phyloP scores from a whole-genome alignment of 805 yeast species.

The Maudiozyma bulderi region DNA sequence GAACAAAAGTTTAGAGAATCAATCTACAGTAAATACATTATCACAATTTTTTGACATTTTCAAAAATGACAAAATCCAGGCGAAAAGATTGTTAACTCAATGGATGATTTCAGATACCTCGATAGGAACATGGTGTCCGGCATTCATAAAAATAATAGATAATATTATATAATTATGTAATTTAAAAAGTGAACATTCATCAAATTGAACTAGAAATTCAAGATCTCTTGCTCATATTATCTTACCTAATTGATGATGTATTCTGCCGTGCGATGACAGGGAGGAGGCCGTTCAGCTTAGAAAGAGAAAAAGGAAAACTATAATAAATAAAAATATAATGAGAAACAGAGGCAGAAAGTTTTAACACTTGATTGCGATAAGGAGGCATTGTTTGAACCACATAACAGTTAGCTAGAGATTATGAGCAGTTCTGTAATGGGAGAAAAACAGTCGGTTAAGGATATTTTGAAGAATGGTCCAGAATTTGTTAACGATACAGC shows the following conservation, averaged over 20 bases:
- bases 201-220: neutral
- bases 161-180: constrained; percentile 9
- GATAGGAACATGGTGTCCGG: constrained; percentile 56
- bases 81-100: constrained; percentile 32
- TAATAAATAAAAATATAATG: no score
- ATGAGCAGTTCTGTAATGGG: neutral
- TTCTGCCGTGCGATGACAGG: no score
- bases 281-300: no score
- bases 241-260: no score
- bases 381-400: no score
- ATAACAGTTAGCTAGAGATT: no score
- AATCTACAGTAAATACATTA: constrained; percentile 22
- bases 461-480: constrained; percentile 19
- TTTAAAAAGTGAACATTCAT: neutral
- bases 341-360: no score
- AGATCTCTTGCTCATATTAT: no score
- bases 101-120: constrained; percentile 53
- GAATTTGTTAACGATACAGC: constrained; percentile 25
- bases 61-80: constrained; percentile 17
- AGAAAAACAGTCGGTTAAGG: neutral
- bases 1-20: constrained; percentile 19
- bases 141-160: constrained; percentile 49
- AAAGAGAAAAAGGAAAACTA: no score
- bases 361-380: no score
- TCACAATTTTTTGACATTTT: constrained; percentile 17